A percentile compares a stretch with the other conserved stretches of the same genome.
Conservation (phyloP, 2,329 filamentous ascomycete species). For the Sporothrix brasiliensis region DNA sequence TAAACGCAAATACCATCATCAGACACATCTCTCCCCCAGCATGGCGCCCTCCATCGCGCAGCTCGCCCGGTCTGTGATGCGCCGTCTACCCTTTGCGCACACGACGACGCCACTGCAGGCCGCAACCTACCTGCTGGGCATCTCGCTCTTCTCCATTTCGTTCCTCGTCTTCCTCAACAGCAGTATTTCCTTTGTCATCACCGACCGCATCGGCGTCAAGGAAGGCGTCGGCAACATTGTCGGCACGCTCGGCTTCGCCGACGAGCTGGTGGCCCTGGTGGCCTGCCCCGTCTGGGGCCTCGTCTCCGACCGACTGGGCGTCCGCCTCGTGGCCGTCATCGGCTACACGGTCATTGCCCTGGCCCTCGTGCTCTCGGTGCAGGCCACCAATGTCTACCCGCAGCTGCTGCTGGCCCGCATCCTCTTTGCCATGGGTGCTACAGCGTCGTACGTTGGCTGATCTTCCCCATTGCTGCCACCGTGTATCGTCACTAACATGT, state of each 20-base stretch:
- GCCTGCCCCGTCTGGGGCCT: conserved; percentile 82
- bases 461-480: background rate
- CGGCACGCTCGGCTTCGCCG: conserved; percentile 81
- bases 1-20: background rate
- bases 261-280: conserved; percentile 78
- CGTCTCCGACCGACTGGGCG: conserved; percentile 74
- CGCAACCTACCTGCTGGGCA: conserved; percentile 76
- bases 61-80: conserved; percentile 41
- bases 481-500: background rate
- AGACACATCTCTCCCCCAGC: background rate
- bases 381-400: conserved; percentile 84
- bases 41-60: conserved; percentile 25
- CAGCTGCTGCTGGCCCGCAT: conserved; percentile 82
- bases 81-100: conserved; percentile 60
- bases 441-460: conserved; percentile 67
- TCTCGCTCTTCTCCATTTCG: conserved; percentile 83
- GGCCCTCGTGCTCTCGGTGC: conserved; percentile 77
- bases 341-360: conserved; percentile 83
- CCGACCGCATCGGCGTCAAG: conserved; percentile 76
- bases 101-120: conserved; percentile 64
- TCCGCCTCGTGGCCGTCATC: conserved; percentile 70
- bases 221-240: conserved; percentile 76
- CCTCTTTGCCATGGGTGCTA: conserved; percentile 86
- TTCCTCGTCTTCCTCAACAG: conserved; percentile 90
- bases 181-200: conserved; percentile 81